phyloP scores from a whole-genome alignment of 768 basidiomycete genomes.

The Podaxis carcinomalis region DNA sequence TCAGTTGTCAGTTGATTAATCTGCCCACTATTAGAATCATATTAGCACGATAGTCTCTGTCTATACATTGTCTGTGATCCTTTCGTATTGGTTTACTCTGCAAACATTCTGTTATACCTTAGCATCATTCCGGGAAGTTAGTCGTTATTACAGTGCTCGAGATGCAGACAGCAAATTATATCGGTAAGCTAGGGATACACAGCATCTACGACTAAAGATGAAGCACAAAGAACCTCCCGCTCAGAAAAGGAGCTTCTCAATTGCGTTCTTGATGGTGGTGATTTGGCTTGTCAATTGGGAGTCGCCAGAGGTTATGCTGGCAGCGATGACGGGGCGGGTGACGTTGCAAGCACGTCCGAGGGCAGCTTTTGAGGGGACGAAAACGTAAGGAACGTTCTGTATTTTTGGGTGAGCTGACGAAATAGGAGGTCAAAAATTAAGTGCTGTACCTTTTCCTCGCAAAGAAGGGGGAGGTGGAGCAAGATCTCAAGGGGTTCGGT shows the following conservation, averaged over 20 bases:
- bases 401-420: background rate
- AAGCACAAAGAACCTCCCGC: background rate
- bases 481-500: conserved; percentile 98
- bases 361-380: conserved; percentile 92
- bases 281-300: conserved; percentile 91
- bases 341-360: conserved; percentile 96
- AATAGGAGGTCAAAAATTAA: background rate
- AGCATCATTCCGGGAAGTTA: background rate
- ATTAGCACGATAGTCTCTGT: background rate
- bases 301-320: conserved; percentile 95
- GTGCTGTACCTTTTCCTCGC: conserved; percentile 87
- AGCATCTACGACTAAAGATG: background rate
- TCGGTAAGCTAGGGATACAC: background rate
- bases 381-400: conserved; percentile 96
- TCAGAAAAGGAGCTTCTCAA: conserved; percentile 63
- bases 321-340: conserved; percentile 90
- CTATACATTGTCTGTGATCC: background rate
- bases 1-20: background rate
- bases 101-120: background rate
- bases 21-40: background rate
- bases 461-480: conserved; percentile 92
- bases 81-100: background rate
- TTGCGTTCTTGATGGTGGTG: conserved; percentile 74
- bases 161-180: background rate
- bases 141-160: background rate